Evolutionary conservation across 1,284 basidiomycete species (phyloP).

Genomic region (Retiboletus flavoniger): DNA sequence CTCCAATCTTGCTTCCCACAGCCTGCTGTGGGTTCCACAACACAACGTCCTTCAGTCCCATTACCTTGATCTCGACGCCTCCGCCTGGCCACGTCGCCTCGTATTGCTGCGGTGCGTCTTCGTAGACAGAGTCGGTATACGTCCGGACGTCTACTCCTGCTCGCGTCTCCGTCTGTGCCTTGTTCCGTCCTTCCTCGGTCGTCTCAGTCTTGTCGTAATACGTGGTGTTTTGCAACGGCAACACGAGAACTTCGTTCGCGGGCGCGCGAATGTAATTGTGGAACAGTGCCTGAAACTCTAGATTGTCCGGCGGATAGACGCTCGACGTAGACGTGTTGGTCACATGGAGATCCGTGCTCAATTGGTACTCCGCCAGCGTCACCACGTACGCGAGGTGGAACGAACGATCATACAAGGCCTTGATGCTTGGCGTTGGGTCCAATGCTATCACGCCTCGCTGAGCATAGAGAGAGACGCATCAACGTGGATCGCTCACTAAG

Average conservation of each 20-base stretch:
- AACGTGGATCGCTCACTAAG: slow-evolving; percentile 52
- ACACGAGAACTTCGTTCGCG: slow-evolving; percentile 54
- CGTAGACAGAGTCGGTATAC: slow-evolving; percentile 75
- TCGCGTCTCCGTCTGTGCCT: slow-evolving; percentile 61
- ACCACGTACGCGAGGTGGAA: slow-evolving; percentile 79
- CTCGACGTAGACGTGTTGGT: slow-evolving; percentile 58
- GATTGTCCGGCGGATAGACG: slow-evolving; percentile 36
- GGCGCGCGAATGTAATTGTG: slow-evolving; percentile 83
- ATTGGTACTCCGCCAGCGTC: slow-evolving; percentile 70
- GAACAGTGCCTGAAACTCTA: slow-evolving; percentile 85
- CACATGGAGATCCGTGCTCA: slow-evolving; percentile 79
- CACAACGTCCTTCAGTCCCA: slow-evolving; percentile 73
- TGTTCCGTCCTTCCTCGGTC: slow-evolving; percentile 48
- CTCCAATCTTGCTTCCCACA: slow-evolving; percentile 68
- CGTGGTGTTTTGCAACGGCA: slow-evolving; percentile 55
- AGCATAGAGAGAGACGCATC: slow-evolving; percentile 2
- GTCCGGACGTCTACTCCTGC: slow-evolving; percentile 59
- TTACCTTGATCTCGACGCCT: slow-evolving; percentile 55
- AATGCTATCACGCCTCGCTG: slow-evolving; percentile 45
- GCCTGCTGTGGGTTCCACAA: slow-evolving; percentile 84
- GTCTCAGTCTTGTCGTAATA: slow-evolving; percentile 80
- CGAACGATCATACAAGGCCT: slow-evolving; percentile 53
- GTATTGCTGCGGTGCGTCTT: slow-evolving; percentile 57
- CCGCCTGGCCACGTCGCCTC: slow-evolving; percentile 60
- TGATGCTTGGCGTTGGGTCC: slow-evolving; percentile 58